phyloP scores from a whole-genome alignment of 2,329 filamentous ascomycete genomes.

The Aaosphaeria pasadenensis region DNA sequence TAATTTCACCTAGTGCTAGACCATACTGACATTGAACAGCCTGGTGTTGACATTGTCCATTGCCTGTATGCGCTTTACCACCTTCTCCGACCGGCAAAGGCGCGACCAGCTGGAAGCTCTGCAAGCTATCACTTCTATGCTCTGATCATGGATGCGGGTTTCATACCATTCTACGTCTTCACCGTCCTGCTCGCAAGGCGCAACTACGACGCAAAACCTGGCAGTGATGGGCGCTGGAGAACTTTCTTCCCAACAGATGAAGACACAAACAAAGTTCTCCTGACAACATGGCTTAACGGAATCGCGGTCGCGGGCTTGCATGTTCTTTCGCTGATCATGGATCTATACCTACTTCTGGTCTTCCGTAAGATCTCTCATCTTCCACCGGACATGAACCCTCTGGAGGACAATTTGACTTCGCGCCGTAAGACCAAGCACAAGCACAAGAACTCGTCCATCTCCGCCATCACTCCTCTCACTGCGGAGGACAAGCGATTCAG shows the following conservation, averaged over 20 bases:
- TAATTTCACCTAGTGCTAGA: background rate
- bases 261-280: conserved; percentile 58
- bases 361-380: conserved; percentile 80
- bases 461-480: conserved; percentile 41
- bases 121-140: conserved; percentile 89
- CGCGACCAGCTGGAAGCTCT: conserved; percentile 73
- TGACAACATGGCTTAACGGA: conserved; percentile 66
- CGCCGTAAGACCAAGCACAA: conserved; percentile 64
- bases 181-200: conserved; percentile 53
- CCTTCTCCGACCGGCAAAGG: conserved; percentile 66
- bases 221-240: conserved; percentile 57
- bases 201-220: conserved; percentile 49
- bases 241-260: conserved; percentile 62
- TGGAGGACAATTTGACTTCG: conserved; percentile 81
- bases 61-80: conserved; percentile 79
- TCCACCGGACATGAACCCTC: conserved; percentile 92
- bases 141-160: conserved; percentile 65
- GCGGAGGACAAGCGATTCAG: conserved; percentile 59
- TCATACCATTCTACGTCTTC: conserved; percentile 63
- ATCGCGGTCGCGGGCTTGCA: conserved; percentile 66
- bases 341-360: conserved; percentile 70
- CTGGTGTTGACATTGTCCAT: conserved; percentile 70
- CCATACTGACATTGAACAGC: conserved; percentile 48
- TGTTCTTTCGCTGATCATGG: conserved; percentile 65
- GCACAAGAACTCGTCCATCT: conserved; percentile 62